Conservation (phyloP, 495 filamentous ascomycete genomes). For the Parathielavia hyrcaniae region DNA sequence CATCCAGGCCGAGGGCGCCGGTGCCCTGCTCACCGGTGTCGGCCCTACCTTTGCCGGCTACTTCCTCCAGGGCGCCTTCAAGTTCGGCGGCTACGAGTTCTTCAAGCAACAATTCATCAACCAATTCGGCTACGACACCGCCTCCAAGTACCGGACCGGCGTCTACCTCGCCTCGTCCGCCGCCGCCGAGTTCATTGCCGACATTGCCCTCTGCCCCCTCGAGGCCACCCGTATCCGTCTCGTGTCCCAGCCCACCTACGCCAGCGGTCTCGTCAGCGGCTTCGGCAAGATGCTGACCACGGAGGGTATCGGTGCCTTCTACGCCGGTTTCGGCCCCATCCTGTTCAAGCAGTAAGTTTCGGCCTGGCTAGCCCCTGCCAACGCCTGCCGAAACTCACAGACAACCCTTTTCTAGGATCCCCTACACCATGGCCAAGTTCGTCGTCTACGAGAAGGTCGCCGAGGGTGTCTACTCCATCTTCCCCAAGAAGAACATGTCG, state of each 20-base stretch:
- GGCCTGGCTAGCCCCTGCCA: background rate
- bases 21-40: conserved; percentile 79
- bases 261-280: conserved; percentile 70
- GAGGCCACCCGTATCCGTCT: conserved; percentile 95
- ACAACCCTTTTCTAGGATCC: conserved; percentile 64
- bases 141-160: conserved; percentile 77
- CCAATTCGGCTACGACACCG: conserved; percentile 68
- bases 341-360: conserved; percentile 87
- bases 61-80: conserved; percentile 92
- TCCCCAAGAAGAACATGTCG: conserved; percentile 73
- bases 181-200: conserved; percentile 85
- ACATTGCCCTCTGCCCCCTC: conserved; percentile 88
- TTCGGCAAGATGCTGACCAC: conserved; percentile 79
- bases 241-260: conserved; percentile 83
- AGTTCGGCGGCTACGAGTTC: conserved; percentile 92
- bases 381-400: conserved; percentile 9
- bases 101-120: conserved; percentile 94
- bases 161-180: conserved; percentile 85
- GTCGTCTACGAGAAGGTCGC: conserved; percentile 97
- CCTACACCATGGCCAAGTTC: conserved; percentile 99
- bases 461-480: conserved; percentile 64
- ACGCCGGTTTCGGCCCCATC: conserved; percentile 89
- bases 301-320: conserved; percentile 86
- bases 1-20: conserved; percentile 75
- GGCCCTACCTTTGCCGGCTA: conserved; percentile 86